phyloP scores from a whole-genome alignment of 78 protist genomes.

The Pigoraptor vietnamica region DNA sequence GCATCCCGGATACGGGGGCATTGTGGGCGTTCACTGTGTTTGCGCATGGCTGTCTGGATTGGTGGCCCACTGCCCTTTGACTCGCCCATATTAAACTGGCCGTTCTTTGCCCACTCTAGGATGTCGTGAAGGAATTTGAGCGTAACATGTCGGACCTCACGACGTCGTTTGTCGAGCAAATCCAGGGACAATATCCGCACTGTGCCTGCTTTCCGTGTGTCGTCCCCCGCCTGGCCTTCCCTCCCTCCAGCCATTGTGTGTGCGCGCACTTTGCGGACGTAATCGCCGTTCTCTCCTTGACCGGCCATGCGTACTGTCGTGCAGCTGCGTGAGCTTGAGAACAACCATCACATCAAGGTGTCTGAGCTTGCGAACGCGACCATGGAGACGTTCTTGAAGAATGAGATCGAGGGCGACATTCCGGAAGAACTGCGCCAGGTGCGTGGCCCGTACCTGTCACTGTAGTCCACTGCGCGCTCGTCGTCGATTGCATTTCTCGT shows the following conservation, averaged over 20 bases:
- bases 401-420: neutral
- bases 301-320: neutral
- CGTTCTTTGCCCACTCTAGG: no score
- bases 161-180: neutral
- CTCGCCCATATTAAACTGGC: no score
- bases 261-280: neutral
- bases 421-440: neutral
- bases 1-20: no score
- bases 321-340: neutral
- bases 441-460: no score
- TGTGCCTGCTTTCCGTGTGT: neutral
- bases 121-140: neutral
- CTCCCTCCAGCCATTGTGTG: neutral
- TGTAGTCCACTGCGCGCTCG: no score
- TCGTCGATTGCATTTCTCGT: no score
- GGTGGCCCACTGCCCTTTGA: no score
- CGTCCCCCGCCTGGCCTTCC: neutral
- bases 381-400: neutral
- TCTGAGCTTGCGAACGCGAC: neutral
- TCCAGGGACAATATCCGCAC: neutral
- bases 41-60: no score
- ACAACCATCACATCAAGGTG: neutral
- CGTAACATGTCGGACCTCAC: neutral
- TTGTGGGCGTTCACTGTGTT: no score
- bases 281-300: neutral